Percentiles rank a stretch among this genome's conserved stretches.
These are phyloP conservation scores for Dipteronia dyeriana DNA, from an alignment of 345 rosid species.

Conservation along the genomic window DNA sequence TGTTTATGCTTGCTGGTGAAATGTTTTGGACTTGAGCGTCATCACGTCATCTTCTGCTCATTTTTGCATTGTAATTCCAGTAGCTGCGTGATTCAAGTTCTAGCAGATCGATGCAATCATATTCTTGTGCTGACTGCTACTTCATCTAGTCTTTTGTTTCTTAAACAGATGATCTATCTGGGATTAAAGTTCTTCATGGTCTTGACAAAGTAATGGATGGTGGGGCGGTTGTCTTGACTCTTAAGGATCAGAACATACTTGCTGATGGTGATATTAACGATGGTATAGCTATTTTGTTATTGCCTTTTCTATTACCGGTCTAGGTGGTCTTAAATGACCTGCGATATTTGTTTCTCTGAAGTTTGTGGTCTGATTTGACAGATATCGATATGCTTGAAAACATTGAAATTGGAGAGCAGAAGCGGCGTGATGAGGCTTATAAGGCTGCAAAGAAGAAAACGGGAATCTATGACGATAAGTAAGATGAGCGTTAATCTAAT, in stretches of 20 bases:
- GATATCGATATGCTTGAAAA: slow-evolving; percentile 97
- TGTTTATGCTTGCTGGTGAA: not conserved
- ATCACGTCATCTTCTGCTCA: not conserved
- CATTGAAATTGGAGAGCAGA: slow-evolving; percentile 97
- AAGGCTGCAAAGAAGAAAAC: slow-evolving; percentile 86
- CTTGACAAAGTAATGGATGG: slow-evolving; percentile 92
- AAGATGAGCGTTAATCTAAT: slow-evolving; percentile 29
- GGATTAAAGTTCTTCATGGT: slow-evolving; percentile 89
- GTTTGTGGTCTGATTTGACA: slow-evolving; percentile 48
- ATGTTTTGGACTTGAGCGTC: not conserved
- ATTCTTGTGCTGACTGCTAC: slow-evolving; percentile 11
- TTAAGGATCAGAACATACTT: slow-evolving; percentile 89
- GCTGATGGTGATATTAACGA: slow-evolving; percentile 79
- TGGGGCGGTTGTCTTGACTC: slow-evolving; percentile 93
- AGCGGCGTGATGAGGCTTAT: slow-evolving; percentile 84
- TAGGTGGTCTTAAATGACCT: slow-evolving; percentile 21
- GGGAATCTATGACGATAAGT: slow-evolving; percentile 86
- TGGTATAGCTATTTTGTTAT: slow-evolving; percentile 49
- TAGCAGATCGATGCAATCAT: slow-evolving; percentile 15
- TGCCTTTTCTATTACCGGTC: slow-evolving; percentile 14
- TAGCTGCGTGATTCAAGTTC: slow-evolving; percentile 11
- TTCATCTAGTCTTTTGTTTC: not conserved
- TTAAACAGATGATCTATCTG: slow-evolving; percentile 68
- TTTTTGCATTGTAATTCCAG: slow-evolving; percentile 2
- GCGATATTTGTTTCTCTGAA: slow-evolving; percentile 38